Conservation (phyloP, 768 basidiomycete species). For the Podaxis mareebaensis region DNA sequence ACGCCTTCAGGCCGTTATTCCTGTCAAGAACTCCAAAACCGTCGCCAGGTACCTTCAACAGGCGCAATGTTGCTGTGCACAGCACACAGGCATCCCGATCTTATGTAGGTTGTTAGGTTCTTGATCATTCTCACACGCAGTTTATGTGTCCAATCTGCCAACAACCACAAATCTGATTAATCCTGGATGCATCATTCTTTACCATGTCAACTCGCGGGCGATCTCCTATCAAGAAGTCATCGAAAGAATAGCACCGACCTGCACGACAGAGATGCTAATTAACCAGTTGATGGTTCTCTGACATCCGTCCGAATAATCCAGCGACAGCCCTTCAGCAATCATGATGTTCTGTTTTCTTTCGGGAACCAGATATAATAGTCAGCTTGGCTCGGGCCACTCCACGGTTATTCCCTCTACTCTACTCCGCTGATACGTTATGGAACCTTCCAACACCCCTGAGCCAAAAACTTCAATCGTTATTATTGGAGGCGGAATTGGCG, state of each 20-base stretch:
- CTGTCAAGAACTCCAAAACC: background rate
- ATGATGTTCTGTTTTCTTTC: background rate
- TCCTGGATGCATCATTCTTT: background rate
- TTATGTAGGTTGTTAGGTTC: background rate
- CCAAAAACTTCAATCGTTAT: conserved; percentile 3
- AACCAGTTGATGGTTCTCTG: background rate
- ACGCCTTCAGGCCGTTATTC: background rate
- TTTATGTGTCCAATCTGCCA: background rate
- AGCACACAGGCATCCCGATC: background rate
- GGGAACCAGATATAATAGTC: background rate
- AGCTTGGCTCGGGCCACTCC: background rate
- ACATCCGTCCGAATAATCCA: background rate
- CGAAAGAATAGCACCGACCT: background rate
- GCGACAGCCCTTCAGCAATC: background rate
- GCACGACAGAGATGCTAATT: background rate
- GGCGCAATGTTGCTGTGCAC: background rate
- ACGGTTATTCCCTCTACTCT: background rate
- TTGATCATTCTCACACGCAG: background rate
- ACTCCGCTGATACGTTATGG: background rate
- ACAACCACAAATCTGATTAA: background rate
- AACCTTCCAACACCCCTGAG: background rate
- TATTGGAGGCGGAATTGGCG: conserved; percentile 8
- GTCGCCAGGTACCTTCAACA: background rate
- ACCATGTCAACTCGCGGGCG: background rate
- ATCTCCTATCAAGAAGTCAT: background rate